Evolutionary conservation across 2,329 filamentous ascomycete species (phyloP).

Genomic region (Aspergillus floridensis): DNA sequence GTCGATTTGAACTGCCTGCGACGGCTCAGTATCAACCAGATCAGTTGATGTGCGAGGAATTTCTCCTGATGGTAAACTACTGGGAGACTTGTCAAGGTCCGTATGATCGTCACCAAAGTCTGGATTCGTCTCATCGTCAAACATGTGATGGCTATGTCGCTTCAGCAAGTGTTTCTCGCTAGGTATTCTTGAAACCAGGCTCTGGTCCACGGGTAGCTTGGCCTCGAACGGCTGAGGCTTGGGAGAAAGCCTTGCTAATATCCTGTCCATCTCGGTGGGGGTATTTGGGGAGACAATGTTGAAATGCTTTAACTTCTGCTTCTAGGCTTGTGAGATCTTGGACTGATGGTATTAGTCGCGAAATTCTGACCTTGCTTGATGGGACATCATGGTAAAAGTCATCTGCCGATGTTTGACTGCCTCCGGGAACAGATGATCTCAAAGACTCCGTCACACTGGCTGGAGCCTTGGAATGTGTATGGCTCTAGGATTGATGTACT

Average conservation of each 20-base stretch:
- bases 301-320: conserved; percentile 47
- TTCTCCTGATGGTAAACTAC: conserved; percentile 17
- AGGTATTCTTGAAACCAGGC: conserved; percentile 66
- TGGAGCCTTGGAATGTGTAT: conserved; percentile 25
- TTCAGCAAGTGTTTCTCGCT: conserved; percentile 64
- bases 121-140: conserved; percentile 27
- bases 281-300: conserved; percentile 28
- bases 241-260: conserved; percentile 43
- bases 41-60: conserved; percentile 11
- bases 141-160: conserved; percentile 55
- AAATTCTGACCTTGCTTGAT: conserved; percentile 39
- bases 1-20: conserved; percentile 28
- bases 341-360: neutral
- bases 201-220: conserved; percentile 20
- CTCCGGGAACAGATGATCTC: conserved; percentile 36
- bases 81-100: conserved; percentile 23
- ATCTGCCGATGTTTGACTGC: conserved; percentile 25
- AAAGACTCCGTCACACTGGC: conserved; percentile 31
- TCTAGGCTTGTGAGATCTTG: conserved; percentile 40
- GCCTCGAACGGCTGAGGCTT: conserved; percentile 26
- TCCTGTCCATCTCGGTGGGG: conserved; percentile 62
- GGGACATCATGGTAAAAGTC: conserved; percentile 23
- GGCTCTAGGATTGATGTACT: conserved; percentile 15
- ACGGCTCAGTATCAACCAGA: conserved; percentile 11
- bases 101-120: conserved; percentile 10